Evolutionary conservation across 306 rosid species (phyloP), one percentile per base, ranked within the genome.

Genomic region (Begonia loranthoides): DNA sequence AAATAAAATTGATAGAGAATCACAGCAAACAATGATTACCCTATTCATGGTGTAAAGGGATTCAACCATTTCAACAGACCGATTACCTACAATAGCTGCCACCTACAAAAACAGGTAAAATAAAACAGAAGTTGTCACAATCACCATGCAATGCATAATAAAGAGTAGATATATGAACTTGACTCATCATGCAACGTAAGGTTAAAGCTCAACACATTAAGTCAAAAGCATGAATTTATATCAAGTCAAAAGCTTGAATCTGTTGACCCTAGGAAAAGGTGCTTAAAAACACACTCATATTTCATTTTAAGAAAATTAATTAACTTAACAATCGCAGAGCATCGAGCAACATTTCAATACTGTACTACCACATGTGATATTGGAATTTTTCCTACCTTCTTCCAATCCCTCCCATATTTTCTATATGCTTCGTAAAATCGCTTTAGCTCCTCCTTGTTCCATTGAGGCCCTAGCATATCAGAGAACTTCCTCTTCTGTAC

Each of bases 341-440:
- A n/a, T n/a, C n/a, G n/a, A n/a, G n/a, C n/a, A n/a, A n/a, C n/a
- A n/a, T n/a, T n/a, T n/a, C n/a, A n/a, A n/a, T n/a, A n/a, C n/a
- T n/a, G n/a, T n/a, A n/a, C n/a, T n/a, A n/a, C n/a, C n/a, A n/a
- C n/a, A n/a, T 43, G 46, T 43, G 47, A 54, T 58, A 41, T 51
- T n/a, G n/a, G 45, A 58, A 58, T 47, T 21, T 55, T 21, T 50
- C 71, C 86, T 66, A 83, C 99, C 95, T 82, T 80, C 75, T 80
- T 90, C 99, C 99, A 90, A 55, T 90, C 95, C 73, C 73, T 86
- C 57, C 95, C 99, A 66, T 72, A 57, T 69, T 74, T 83, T 54
- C 99, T 94, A 45, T 80, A 90, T 51, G 92, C 95, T 68, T 77
- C 84, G 59, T 82, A 90, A 74, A 90, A 90, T 45, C 54, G 70